A percentile compares a stretch with the other conserved stretches of the same genome.
Conservation (phyloP, 2,329 filamentous ascomycete genomes). For the Furcasterigmium sp. region DNA sequence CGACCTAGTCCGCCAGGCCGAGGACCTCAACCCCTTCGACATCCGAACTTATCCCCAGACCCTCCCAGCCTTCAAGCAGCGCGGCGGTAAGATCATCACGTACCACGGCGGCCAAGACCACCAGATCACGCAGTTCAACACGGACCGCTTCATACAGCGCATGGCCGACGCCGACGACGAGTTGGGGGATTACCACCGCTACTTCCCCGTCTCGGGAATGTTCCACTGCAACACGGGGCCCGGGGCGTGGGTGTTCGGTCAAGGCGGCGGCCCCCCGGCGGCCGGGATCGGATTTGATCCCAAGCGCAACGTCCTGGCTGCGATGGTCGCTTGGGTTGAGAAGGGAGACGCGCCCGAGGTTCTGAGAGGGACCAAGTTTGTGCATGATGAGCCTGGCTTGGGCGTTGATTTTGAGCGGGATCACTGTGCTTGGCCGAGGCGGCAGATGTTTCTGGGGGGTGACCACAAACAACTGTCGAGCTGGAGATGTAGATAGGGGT, state of each 20-base stretch:
- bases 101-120: slow-evolving; percentile 39
- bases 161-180: slow-evolving; percentile 11
- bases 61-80: slow-evolving; percentile 27
- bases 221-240: slow-evolving; percentile 42
- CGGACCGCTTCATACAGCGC: slow-evolving; percentile 16
- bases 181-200: slow-evolving; percentile 43
- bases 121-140: slow-evolving; percentile 27
- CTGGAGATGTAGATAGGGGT: neutral
- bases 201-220: slow-evolving; percentile 51
- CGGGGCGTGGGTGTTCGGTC: slow-evolving; percentile 32
- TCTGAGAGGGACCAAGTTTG: slow-evolving; percentile 27
- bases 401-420: slow-evolving; percentile 6
- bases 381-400: slow-evolving; percentile 10
- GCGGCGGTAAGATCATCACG: slow-evolving; percentile 37
- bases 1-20: slow-evolving; percentile 32
- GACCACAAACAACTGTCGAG: neutral
- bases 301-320: slow-evolving; percentile 37
- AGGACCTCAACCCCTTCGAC: slow-evolving; percentile 27
- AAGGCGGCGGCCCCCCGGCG: slow-evolving; percentile 11
- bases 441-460: neutral
- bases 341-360: slow-evolving; percentile 32
- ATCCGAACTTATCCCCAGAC: slow-evolving; percentile 31
- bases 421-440: slow-evolving; percentile 4
- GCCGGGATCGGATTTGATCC: slow-evolving; percentile 22
- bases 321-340: slow-evolving; percentile 45